Conservation (phyloP, 805 yeast genomes). For the Cyberlindnera veronae region DNA sequence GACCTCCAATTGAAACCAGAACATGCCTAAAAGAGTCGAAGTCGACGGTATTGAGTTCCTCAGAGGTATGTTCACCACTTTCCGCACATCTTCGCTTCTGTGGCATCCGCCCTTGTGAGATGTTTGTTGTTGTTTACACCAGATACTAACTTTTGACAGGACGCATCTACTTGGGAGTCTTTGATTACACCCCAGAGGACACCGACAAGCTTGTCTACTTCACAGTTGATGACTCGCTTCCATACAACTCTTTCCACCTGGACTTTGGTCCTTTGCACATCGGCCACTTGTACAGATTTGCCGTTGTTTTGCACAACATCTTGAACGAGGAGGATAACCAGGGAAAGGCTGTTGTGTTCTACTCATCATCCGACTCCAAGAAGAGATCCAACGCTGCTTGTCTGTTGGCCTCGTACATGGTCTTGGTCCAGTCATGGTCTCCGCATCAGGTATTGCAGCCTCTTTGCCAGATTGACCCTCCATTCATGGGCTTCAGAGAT, state of each 20-base stretch:
- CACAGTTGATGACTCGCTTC: slow-evolving; percentile 88
- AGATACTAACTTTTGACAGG: slow-evolving; percentile 6
- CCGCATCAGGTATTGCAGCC: slow-evolving; percentile 98
- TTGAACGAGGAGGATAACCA: slow-evolving; percentile 81
- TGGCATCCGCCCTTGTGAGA: neutral
- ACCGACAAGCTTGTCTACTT: slow-evolving; percentile 75
- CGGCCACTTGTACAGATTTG: slow-evolving; percentile 91
- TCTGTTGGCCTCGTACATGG: slow-evolving; percentile 89
- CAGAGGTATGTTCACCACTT: slow-evolving; percentile 17
- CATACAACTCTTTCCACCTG: slow-evolving; percentile 91
- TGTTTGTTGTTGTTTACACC: slow-evolving; percentile 1
- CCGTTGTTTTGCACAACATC: slow-evolving; percentile 88
- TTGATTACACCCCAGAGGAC: slow-evolving; percentile 73
- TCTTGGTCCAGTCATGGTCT: slow-evolving; percentile 93
- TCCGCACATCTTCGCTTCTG: neutral
- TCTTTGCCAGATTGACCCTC: slow-evolving; percentile 85
- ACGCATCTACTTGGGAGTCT: slow-evolving; percentile 86
- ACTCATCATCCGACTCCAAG: slow-evolving; percentile 76
- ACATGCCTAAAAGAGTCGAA: slow-evolving; percentile 53
- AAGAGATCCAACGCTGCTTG: slow-evolving; percentile 94
- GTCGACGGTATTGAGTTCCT: slow-evolving; percentile 49
- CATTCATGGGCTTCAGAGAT: slow-evolving; percentile 92
- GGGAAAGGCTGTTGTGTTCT: slow-evolving; percentile 86
- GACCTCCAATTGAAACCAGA: slow-evolving; percentile 1
- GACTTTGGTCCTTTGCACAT: slow-evolving; percentile 96